Evolutionary conservation across 345 rosid species (phyloP).

Genomic region (Eutrema yunnanense): DNA sequence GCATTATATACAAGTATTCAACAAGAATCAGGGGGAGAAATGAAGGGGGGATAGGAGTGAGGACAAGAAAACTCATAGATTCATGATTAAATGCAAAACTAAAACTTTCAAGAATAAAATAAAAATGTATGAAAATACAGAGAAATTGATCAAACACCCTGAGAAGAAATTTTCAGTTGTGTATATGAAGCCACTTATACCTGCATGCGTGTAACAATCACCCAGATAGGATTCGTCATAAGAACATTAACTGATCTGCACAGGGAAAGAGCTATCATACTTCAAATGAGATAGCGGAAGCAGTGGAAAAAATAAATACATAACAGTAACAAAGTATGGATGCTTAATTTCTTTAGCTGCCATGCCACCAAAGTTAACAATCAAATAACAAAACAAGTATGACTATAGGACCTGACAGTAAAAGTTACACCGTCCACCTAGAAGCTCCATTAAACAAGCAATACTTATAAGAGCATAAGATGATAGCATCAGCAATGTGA

Average conservation of each 20-base stretch:
- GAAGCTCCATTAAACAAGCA: not conserved
- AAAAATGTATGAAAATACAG: not conserved
- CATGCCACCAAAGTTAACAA: not conserved
- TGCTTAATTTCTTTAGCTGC: not conserved
- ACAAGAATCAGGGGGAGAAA: constrained; percentile 1
- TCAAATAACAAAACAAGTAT: not conserved
- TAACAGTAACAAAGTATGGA: not conserved
- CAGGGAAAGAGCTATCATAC: constrained; percentile 14
- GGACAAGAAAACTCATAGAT: not conserved
- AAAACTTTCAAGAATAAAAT: not conserved
- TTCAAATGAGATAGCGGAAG: constrained; percentile 1
- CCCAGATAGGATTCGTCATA: constrained; percentile 94
- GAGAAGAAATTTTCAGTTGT: not conserved
- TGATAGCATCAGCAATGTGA: constrained; percentile 1
- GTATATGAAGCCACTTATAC: constrained; percentile 34
- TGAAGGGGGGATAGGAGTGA: not conserved
- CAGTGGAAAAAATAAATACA: not conserved
- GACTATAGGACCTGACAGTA: not conserved
- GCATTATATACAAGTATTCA: constrained; percentile 24
- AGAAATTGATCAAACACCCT: not conserved
- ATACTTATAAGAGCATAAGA: constrained; percentile 1
- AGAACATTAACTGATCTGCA: constrained; percentile 86
- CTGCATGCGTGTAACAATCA: constrained; percentile 98
- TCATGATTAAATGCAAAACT: not conserved
- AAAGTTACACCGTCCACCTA: not conserved